Conservation (phyloP, 805 yeast species). For the Blastobotrys robertii region DNA sequence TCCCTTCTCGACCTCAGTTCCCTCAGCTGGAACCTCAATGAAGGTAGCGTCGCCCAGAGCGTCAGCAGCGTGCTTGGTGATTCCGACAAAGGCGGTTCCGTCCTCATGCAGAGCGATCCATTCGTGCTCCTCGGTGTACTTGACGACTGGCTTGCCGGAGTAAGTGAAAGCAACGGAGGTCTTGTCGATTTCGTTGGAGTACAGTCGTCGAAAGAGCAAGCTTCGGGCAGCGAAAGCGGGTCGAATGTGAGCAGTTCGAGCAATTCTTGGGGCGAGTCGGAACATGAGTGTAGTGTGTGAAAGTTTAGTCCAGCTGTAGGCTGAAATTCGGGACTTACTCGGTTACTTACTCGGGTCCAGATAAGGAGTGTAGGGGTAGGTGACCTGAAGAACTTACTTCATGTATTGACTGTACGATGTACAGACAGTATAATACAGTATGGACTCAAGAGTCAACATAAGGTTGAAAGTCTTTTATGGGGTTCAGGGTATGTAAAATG, state of each 20-base stretch:
- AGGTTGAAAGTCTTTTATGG: no score
- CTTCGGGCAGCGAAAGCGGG: constrained; percentile 2
- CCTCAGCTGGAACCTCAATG: constrained; percentile 78
- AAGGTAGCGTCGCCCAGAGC: constrained; percentile 96
- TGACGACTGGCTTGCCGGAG: constrained; percentile 23
- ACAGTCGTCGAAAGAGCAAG: constrained; percentile 13
- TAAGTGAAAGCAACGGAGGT: constrained; percentile 21
- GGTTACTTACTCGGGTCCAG: not conserved
- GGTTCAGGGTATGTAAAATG: no score
- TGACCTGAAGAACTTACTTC: no score
- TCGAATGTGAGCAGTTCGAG: constrained; percentile 5
- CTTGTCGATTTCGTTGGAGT: constrained; percentile 23
- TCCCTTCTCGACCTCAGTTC: constrained; percentile 51
- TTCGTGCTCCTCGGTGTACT: constrained; percentile 84
- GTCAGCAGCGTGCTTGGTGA: constrained; percentile 90
- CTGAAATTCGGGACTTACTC: not conserved
- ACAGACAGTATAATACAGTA: no score
- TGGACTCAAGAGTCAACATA: no score
- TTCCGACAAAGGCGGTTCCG: constrained; percentile 70
- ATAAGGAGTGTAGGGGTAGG: not conserved
- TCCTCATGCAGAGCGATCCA: constrained; percentile 86
- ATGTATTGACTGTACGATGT: no score
- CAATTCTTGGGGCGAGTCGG: constrained; percentile 1
- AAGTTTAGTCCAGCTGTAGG: constrained; percentile 1
- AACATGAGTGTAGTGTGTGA: constrained; percentile 1